Conservation (phyloP, 495 filamentous ascomycete genomes). For the Parathielavia appendiculata region DNA sequence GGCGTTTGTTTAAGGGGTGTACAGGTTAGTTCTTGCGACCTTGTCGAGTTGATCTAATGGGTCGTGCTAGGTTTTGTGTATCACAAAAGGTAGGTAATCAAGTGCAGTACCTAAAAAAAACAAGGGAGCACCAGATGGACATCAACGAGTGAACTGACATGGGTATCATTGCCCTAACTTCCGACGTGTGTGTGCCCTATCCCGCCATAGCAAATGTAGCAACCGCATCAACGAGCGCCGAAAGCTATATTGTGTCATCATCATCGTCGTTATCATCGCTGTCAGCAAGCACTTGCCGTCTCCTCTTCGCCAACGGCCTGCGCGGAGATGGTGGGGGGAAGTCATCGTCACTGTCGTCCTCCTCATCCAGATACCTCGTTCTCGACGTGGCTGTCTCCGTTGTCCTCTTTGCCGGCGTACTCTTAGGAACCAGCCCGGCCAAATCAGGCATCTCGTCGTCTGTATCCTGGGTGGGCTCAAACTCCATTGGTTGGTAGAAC, state of each 20-base stretch:
- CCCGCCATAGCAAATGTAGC: not conserved
- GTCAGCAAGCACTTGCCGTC: conserved; percentile 21
- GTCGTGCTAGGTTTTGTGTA: too few species aligned
- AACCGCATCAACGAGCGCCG: not conserved
- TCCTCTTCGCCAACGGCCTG: conserved; percentile 18
- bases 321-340: conserved; percentile 7
- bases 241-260: not conserved
- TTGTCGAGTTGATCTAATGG: too few species aligned
- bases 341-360: conserved; percentile 28
- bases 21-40: too few species aligned
- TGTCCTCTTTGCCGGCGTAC: conserved; percentile 9
- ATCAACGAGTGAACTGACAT: too few species aligned
- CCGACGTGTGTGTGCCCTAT: not conserved
- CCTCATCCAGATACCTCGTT: conserved; percentile 24
- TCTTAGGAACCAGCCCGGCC: conserved; percentile 27
- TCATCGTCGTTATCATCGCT: conserved; percentile 29
- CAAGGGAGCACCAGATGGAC: too few species aligned
- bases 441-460: conserved; percentile 39
- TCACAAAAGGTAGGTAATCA: too few species aligned
- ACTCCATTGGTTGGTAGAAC: conserved; percentile 34
- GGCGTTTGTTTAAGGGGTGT: too few species aligned
- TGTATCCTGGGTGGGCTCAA: conserved; percentile 32
- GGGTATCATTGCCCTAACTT: not conserved
- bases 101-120: too few species aligned
- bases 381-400: conserved; percentile 5